Conservation (phyloP, 1,139 yeast species). For the Yarrowia galli region DNA sequence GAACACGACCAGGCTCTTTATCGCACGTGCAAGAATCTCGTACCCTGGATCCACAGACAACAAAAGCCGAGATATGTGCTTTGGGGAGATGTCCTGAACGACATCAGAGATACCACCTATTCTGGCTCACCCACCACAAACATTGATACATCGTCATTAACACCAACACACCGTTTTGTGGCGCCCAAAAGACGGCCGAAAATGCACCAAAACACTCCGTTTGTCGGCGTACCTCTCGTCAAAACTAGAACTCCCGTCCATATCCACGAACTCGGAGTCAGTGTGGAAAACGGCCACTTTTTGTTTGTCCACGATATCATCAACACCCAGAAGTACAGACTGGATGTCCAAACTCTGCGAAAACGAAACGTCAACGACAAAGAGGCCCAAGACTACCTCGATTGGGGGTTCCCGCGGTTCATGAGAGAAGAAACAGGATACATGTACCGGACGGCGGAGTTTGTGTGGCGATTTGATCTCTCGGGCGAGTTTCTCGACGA, state of each 20-base stretch:
- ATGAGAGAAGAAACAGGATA: slow-evolving; percentile 1
- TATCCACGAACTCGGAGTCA: slow-evolving; percentile 9
- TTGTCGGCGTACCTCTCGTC: neutral
- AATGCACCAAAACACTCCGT: slow-evolving; percentile 11
- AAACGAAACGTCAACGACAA: slow-evolving; percentile 1
- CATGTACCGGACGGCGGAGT: slow-evolving; percentile 1
- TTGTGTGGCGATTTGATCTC: neutral
- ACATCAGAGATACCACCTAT: neutral
- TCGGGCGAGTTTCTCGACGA: slow-evolving; percentile 18
- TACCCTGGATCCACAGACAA: slow-evolving; percentile 17
- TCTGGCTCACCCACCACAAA: neutral
- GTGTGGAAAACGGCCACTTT: slow-evolving; percentile 6
- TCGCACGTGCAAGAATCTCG: neutral
- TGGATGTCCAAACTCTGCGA: neutral
- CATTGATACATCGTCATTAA: neutral
- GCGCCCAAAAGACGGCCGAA: slow-evolving; percentile 13
- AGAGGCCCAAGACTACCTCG: slow-evolving; percentile 10
- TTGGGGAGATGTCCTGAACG: neutral
- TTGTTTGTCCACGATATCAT: slow-evolving; percentile 9
- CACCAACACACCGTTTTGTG: slow-evolving; percentile 15
- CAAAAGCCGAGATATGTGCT: slow-evolving; percentile 1
- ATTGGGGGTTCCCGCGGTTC: slow-evolving; percentile 23
- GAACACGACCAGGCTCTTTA: neutral
- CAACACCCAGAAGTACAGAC: neutral
- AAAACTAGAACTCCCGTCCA: neutral